Evolutionary conservation across 306 rosid genomes (phyloP).

Genomic region (Hylodesmum podocarpum): DNA sequence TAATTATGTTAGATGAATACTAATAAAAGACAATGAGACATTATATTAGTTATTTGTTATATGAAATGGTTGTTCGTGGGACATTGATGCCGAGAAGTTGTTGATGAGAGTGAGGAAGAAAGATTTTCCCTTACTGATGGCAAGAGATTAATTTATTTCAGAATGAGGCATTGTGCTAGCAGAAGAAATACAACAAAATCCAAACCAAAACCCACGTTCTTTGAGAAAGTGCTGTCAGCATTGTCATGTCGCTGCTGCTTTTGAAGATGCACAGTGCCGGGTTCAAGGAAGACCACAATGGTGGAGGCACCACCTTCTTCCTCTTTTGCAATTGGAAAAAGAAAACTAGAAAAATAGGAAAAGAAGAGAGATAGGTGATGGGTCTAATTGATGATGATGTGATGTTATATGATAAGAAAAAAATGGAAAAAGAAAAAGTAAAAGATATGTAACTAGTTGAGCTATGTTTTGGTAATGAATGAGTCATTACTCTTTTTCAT

Average conservation of each 20-base stretch:
- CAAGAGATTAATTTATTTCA: conserved; percentile 8
- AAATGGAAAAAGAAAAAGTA: background rate
- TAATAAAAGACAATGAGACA: background rate
- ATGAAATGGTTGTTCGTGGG: background rate
- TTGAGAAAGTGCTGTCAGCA: background rate
- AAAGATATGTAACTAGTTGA: background rate
- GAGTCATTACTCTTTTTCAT: background rate
- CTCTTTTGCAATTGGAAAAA: background rate
- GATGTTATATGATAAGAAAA: background rate
- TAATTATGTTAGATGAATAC: background rate
- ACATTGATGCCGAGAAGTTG: background rate
- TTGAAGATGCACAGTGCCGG: background rate
- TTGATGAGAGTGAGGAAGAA: background rate
- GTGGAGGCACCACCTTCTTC: background rate
- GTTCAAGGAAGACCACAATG: background rate
- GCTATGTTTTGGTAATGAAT: background rate
- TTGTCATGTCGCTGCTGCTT: background rate
- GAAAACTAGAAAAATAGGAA: too few relatives aligned
- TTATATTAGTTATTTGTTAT: background rate
- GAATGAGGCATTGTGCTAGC: background rate
- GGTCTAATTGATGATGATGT: background rate
- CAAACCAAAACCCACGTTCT: background rate
- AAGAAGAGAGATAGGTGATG: background rate
- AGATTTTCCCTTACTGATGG: conserved; percentile 17
- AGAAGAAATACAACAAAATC: background rate